These are phyloP conservation scores for Aquilaria yunnanensis DNA, from an alignment of 345 rosid genomes.

Conservation along the genomic window DNA sequence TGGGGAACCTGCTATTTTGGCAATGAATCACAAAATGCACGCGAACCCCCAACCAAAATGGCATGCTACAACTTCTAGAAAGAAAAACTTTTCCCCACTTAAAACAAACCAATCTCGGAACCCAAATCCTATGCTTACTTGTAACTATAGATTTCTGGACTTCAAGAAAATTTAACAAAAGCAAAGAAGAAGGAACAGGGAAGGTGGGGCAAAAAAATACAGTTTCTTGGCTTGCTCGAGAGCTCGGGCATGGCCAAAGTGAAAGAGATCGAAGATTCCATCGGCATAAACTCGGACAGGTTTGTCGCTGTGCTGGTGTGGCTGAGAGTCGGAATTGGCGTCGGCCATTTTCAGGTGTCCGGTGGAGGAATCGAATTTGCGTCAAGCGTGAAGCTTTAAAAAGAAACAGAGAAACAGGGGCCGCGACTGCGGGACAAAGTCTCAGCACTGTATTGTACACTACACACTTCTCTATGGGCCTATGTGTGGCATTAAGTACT, in stretches of 20 bases:
- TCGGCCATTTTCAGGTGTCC: not conserved
- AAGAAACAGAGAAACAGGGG: too few relatives aligned
- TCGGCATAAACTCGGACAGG: constrained; percentile 60
- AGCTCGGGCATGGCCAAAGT: constrained; percentile 68
- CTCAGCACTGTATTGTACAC: too few relatives aligned
- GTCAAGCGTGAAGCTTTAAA: too few relatives aligned
- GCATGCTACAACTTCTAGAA: too few relatives aligned
- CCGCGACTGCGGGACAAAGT: too few relatives aligned
- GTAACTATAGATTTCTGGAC: too few relatives aligned
- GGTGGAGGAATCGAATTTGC: too few relatives aligned
- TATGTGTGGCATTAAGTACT: too few relatives aligned
- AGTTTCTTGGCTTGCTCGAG: constrained; percentile 66
- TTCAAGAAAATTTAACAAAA: too few relatives aligned
- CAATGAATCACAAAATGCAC: not conserved
- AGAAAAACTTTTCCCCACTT: not conserved
- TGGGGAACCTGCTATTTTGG: constrained; percentile 44
- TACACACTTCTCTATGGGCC: too few relatives aligned
- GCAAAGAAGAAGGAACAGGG: not conserved
- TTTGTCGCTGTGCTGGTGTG: constrained; percentile 5
- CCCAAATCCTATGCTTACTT: too few relatives aligned
- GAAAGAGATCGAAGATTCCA: constrained; percentile 63
- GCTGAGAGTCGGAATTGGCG: constrained; percentile 8
- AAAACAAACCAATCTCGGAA: not conserved
- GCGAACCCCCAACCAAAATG: not conserved
- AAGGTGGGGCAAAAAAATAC: constrained; percentile 13